Percentiles rank a stretch among this genome's conserved stretches.
These are phyloP conservation scores for Neoboletus subvelutipes DNA, from an alignment of 768 basidiomycete species.

Conservation along the genomic window DNA sequence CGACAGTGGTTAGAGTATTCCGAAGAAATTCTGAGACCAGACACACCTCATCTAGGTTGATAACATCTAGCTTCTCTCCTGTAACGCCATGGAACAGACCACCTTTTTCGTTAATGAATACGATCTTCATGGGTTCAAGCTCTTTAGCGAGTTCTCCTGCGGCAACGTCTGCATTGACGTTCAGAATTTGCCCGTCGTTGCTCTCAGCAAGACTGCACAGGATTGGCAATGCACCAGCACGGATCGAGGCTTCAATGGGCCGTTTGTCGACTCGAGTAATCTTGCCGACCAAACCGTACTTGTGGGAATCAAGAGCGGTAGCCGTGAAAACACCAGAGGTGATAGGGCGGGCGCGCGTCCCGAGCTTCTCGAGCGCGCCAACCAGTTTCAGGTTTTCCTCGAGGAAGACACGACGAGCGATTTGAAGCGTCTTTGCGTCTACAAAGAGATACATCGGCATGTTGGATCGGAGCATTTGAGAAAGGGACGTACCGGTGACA, in stretches of 20 bases:
- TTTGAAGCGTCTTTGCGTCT: conserved; percentile 93
- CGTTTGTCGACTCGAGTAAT: conserved; percentile 94
- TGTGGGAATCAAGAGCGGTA: conserved; percentile 91
- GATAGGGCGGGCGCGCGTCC: conserved; percentile 96
- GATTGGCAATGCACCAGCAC: conserved; percentile 94
- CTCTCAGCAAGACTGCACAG: conserved; percentile 94
- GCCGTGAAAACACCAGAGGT: conserved; percentile 98
- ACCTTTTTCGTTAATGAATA: conserved; percentile 97
- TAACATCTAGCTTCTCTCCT: conserved; percentile 92
- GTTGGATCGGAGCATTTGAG: neutral
- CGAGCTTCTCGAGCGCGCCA: conserved; percentile 86
- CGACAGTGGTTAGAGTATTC: neutral
- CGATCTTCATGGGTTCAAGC: conserved; percentile 97
- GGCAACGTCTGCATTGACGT: conserved; percentile 98
- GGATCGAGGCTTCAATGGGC: conserved; percentile 94
- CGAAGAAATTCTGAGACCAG: neutral
- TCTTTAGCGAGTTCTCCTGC: conserved; percentile 98
- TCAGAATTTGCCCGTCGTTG: conserved; percentile 95
- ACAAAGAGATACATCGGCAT: neutral
- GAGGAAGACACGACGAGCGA: conserved; percentile 94
- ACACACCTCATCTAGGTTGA: conserved; percentile 92
- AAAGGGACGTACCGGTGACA: conserved; percentile 71
- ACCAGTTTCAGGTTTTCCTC: conserved; percentile 98
- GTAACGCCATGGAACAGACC: conserved; percentile 97
- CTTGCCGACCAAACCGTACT: conserved; percentile 95